These are phyloP conservation scores for Fraxinus paxiana DNA, from an alignment of 305 asterid species.

Conservation along the genomic window DNA sequence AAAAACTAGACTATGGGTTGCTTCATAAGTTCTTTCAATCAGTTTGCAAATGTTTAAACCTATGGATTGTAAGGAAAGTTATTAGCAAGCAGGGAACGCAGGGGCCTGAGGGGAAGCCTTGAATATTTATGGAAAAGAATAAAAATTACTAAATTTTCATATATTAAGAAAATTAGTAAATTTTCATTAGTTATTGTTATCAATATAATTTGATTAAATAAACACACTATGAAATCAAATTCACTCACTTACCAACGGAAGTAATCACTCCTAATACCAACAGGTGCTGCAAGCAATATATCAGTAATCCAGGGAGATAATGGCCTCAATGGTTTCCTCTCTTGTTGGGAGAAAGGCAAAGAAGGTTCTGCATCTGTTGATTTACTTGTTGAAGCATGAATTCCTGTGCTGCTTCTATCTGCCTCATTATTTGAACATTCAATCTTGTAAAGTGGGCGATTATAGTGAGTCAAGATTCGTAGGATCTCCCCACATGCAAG, in stretches of 20 bases:
- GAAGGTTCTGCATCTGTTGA: conserved; percentile 40
- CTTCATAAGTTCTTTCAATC: neutral
- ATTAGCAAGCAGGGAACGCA: neutral
- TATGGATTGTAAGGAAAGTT: neutral
- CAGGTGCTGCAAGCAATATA: conserved; percentile 92
- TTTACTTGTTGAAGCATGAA: conserved; percentile 73
- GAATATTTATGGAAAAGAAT: neutral
- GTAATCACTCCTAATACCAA: conserved; percentile 94
- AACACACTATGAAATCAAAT: neutral
- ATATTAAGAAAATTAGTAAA: neutral
- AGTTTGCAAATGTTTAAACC: neutral
- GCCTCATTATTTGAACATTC: conserved; percentile 55
- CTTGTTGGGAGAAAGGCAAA: conserved; percentile 47
- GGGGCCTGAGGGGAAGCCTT: neutral
- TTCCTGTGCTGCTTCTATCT: conserved; percentile 69
- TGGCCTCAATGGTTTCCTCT: conserved; percentile 83
- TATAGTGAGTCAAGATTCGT: conserved; percentile 86
- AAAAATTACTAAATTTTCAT: neutral
- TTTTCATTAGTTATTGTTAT: neutral
- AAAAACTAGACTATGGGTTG: neutral
- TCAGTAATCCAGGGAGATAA: conserved; percentile 96
- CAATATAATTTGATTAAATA: neutral
- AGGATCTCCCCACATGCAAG: conserved; percentile 97
- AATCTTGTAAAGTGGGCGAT: conserved; percentile 81
- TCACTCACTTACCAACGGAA: conserved; percentile 78